Conservation (phyloP, 805 yeast genomes). For the Torulaspora franciscae region DNA sequence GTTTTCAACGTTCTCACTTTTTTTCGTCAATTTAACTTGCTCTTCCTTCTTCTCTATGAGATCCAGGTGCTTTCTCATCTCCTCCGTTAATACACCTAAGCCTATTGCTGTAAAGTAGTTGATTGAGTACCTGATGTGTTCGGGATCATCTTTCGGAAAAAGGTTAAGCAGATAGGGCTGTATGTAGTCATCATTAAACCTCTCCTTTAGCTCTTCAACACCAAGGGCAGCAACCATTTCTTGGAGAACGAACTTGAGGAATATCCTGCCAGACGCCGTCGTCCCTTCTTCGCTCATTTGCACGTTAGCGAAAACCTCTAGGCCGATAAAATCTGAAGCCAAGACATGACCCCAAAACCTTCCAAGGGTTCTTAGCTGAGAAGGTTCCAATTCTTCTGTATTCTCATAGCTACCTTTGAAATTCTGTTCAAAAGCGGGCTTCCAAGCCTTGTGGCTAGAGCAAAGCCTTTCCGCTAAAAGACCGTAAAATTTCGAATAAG, state of each 20-base stretch:
- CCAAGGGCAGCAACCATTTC: slow-evolving; percentile 79
- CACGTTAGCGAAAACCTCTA: slow-evolving; percentile 54
- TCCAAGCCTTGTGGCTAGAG: slow-evolving; percentile 52
- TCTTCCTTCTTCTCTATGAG: slow-evolving; percentile 32
- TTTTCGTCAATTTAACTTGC: background rate
- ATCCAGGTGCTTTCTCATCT: slow-evolving; percentile 58
- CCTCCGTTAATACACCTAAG: slow-evolving; percentile 75
- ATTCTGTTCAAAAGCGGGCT: slow-evolving; percentile 43
- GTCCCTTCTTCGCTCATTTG: slow-evolving; percentile 65
- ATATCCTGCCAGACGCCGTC: slow-evolving; percentile 73
- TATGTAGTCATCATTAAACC: slow-evolving; percentile 51
- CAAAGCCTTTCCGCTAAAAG: slow-evolving; percentile 65
- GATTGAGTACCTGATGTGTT: slow-evolving; percentile 67
- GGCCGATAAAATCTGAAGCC: slow-evolving; percentile 61
- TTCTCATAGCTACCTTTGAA: slow-evolving; percentile 54
- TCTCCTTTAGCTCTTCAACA: slow-evolving; percentile 41
- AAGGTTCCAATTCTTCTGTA: slow-evolving; percentile 65
- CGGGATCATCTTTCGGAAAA: slow-evolving; percentile 55
- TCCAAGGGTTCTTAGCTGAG: slow-evolving; percentile 72
- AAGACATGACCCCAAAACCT: slow-evolving; percentile 82
- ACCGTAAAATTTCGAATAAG: slow-evolving; percentile 83
- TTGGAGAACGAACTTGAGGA: slow-evolving; percentile 73
- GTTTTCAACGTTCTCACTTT: background rate
- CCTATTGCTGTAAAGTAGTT: slow-evolving; percentile 93
- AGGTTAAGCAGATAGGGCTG: slow-evolving; percentile 49